Evolutionary conservation across 1,139 yeast species (phyloP), one percentile per base, ranked within the genome.

Genomic region (Yamadazyma atlantica): DNA sequence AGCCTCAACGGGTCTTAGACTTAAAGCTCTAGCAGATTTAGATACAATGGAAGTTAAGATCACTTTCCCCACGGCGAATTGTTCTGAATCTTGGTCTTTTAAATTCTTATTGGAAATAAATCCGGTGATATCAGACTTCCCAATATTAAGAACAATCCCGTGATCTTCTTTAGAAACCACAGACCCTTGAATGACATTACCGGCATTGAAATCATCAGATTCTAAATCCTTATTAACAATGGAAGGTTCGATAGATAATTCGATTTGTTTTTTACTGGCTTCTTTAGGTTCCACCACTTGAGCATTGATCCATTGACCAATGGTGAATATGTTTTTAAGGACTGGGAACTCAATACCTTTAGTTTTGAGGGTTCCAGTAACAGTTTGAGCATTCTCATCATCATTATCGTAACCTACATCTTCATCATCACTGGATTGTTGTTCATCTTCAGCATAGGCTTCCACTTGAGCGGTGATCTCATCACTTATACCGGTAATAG

Each of bases 301-400:
- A 19, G 95, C 95, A 51, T 94, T 78, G 34, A 92, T 64, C 89
- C 95, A 92, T 59, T 87, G 94, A 10, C 97, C 97, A 30, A 78
- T 51, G 34, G 62, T 57, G 64, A 90, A 89, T 38, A 78, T 58
- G 2, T 68, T 55, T 1, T 65, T 56, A 42, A 87, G 67, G 12
- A 70, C 62, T 12, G 95, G 94, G 39, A 82, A 66, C 36, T 71
- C 73, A 27, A 44, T 49, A 15, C 48, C 35, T 31, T 55, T 51
- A 16, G 51, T 39, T 41, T 60, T 58, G 4, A 60, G 42, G 2
- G 64, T 51, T 2, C 60, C 62, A 19, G 65, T 58, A 5, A 48
- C 53, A 7, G 57, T 57, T 33, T 51, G 57, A 15, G 50, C 53
- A 16, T 53, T 62, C 17, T 68, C 72, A 13, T 55, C 57, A 7